Evolutionary conservation across 2,329 filamentous ascomycete genomes (phyloP).

Genomic region (Arthrinium phaeospermum): DNA sequence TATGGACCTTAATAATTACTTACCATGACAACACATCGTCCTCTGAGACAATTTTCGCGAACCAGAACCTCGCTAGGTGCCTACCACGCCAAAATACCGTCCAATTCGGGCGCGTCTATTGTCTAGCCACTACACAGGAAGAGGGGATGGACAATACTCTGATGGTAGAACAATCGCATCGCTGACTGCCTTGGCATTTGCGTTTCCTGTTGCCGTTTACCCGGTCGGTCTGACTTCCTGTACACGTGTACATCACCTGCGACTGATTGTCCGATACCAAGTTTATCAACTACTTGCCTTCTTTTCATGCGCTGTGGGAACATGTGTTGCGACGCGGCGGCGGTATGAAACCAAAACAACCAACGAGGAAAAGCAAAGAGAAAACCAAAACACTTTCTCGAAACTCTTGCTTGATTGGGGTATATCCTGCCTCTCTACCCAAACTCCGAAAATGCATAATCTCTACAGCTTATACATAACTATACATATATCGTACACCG

Average conservation of each 20-base stretch:
- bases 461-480: neutral
- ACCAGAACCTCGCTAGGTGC: neutral
- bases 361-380: neutral
- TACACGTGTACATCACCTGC: neutral
- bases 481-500: neutral
- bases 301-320: neutral
- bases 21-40: no score
- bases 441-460: neutral
- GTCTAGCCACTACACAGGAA: neutral
- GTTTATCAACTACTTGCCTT: neutral
- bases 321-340: no score
- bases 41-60: neutral
- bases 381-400: neutral
- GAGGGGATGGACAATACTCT: neutral
- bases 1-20: no score
- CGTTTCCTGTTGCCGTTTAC: neutral
- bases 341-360: neutral
- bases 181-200: neutral
- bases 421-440: slow-evolving; percentile 11
- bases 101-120: neutral
- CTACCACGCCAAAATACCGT: neutral
- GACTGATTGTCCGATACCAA: neutral
- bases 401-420: slow-evolving; percentile 3
- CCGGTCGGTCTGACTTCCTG: neutral
- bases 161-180: neutral